phyloP scores from a whole-genome alignment of 2,329 filamentous ascomycete genomes.

The Ambrosiella beaveri region DNA sequence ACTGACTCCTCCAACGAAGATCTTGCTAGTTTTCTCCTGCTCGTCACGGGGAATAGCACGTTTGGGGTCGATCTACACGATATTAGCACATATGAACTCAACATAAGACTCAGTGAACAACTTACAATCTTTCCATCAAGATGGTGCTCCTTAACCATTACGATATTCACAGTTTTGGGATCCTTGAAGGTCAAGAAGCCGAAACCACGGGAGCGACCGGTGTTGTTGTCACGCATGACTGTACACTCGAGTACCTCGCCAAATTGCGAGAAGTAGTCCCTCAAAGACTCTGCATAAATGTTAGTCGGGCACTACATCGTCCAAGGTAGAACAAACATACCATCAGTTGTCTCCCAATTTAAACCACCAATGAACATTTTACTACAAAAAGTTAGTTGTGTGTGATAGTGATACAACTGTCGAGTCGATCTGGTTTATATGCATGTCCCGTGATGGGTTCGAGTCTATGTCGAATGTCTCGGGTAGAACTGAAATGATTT shows the following conservation, averaged over 20 bases:
- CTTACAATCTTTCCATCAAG: conserved; percentile 95
- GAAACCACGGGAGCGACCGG: conserved; percentile 85
- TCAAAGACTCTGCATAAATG: conserved; percentile 59
- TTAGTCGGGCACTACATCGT: background rate
- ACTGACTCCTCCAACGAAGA: conserved; percentile 93
- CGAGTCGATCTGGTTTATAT: background rate
- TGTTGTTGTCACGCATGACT: conserved; percentile 95
- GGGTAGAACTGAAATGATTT: no score
- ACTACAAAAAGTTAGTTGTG: conserved; percentile 30
- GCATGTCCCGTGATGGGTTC: background rate
- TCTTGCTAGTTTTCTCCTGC: conserved; percentile 96
- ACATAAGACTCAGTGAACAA: conserved; percentile 11
- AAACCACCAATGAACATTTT: conserved; percentile 99
- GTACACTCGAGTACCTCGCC: conserved; percentile 96
- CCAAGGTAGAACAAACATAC: conserved; percentile 42
- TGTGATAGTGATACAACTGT: background rate
- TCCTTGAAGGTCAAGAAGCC: conserved; percentile 97
- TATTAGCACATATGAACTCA: background rate
- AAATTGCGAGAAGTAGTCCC: conserved; percentile 94
- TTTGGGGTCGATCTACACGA: conserved; percentile 78
- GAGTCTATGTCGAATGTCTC: no score
- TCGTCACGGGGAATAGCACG: conserved; percentile 93
- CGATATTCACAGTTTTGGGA: conserved; percentile 92
- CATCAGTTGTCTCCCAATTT: conserved; percentile 98
- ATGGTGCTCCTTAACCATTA: conserved; percentile 99